Conservation (phyloP, 345 rosid species). For the Populus simonii region DNA sequence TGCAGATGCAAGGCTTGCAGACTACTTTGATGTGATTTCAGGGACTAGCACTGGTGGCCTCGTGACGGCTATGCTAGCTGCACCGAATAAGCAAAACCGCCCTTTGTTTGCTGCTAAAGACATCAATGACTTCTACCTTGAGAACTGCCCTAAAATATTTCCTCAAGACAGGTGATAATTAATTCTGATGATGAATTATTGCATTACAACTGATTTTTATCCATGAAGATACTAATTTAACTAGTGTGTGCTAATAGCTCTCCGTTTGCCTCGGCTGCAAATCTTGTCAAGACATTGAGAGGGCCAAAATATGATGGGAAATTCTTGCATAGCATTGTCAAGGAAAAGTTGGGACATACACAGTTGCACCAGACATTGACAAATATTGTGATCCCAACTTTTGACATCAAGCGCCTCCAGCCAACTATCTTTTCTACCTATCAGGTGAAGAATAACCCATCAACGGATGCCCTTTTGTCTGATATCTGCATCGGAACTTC, state of each 20-base stretch:
- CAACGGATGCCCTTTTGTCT: conserved; percentile 46
- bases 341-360: too few relatives aligned
- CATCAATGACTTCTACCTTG: conserved; percentile 31
- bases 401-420: conserved; percentile 64
- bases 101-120: conserved; percentile 67
- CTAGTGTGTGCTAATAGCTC: neutral
- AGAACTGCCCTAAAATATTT: conserved; percentile 16
- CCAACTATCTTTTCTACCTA: conserved; percentile 61
- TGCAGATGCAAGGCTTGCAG: conserved; percentile 5
- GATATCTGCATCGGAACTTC: conserved; percentile 66
- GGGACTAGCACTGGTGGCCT: too few relatives aligned
- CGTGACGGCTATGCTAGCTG: too few relatives aligned
- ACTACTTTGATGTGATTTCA: too few relatives aligned
- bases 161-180: conserved; percentile 5
- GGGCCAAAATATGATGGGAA: conserved; percentile 29
- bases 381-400: conserved; percentile 69
- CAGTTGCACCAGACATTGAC: conserved; percentile 28
- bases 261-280: conserved; percentile 31
- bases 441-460: conserved; percentile 37
- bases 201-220: neutral
- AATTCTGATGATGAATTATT: neutral
- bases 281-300: conserved; percentile 35
- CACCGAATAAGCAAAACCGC: conserved; percentile 42
- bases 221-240: neutral
- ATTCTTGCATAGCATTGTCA: too few relatives aligned